Base-by-base conservation (phyloP, 495 filamentous ascomycete genomes). In the Tuber calosporum region DNA sequence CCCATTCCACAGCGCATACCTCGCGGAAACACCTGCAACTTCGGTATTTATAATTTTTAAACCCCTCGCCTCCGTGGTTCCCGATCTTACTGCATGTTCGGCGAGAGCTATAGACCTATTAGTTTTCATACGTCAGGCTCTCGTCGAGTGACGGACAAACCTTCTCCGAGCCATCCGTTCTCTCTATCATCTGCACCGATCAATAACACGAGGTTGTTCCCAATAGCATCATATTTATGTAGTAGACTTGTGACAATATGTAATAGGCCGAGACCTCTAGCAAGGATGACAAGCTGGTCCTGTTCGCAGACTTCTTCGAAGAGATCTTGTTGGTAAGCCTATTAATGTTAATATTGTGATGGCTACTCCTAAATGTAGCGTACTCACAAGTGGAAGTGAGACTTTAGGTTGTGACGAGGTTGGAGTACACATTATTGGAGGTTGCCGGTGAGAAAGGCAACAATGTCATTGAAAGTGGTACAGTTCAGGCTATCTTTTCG, bases 11-110 rank as follows among this genome's bases (percentile, higher is more conserved):
- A 40, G 19, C 41, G 42, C 81, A 66, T 77, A 89, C 87, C 88
- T 86, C 73, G 90, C 89, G 1, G 87, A 88, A 8, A 99, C 93
- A 75, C 89, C 93, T 82, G 94, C 93, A 81, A 89, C 89, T 82
- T 99, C 95, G 6, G 95, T 98, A 83, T 97, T 97, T 80, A 99
- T 93, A 40, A 96, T 86, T 74, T 89, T 94, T 79, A 99, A 84
- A 2, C 96, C 96, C 76, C 93, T 87, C 34, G 92, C 92, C 76
- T 90, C 89, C 19, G 91, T 87, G 5, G 88, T 84, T 81, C 87
- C 88, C 83, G 91, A 96, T 80, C 95, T 88, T 68, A 92, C 92
- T 82, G 92, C 92, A 84, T 97, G 93, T 82, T 98, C 95, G 40
- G 94, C 95, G 80, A 99, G 85, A 30, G 93, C 92, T 87, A 82